Percentiles rank a stretch among this genome's conserved stretches.
These are phyloP conservation scores for Globisporangium uncinulatum DNA, from an alignment of 352 stramenopile species.

Conservation along the genomic window DNA sequence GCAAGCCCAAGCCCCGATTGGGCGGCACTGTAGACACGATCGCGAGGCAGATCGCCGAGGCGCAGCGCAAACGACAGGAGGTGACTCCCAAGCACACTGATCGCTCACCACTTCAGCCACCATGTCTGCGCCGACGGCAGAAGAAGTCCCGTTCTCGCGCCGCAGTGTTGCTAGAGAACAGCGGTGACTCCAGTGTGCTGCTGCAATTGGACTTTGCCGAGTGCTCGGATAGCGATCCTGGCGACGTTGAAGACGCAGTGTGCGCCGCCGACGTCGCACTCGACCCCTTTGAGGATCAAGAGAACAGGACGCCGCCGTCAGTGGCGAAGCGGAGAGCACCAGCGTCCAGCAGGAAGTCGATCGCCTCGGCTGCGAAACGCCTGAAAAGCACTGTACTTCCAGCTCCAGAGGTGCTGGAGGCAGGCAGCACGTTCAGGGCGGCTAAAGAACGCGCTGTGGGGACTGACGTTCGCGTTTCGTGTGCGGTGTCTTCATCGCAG, in stretches of 20 bases:
- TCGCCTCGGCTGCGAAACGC: background rate
- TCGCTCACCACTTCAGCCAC: background rate
- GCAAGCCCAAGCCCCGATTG: background rate
- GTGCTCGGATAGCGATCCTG: constrained; percentile 1
- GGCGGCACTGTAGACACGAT: background rate
- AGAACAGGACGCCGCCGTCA: background rate
- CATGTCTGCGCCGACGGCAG: constrained; percentile 3
- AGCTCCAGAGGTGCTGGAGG: background rate
- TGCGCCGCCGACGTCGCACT: background rate
- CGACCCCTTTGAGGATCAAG: background rate
- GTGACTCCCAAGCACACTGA: background rate
- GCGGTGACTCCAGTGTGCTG: background rate
- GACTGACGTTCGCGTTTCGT: too few species aligned
- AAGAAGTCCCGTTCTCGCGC: constrained; percentile 6
- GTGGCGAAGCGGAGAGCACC: too few species aligned
- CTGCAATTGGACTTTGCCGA: constrained; percentile 14
- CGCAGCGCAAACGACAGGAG: background rate
- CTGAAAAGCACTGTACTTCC: background rate
- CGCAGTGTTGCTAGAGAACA: background rate
- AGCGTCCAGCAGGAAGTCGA: background rate
- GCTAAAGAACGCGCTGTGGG: too few species aligned
- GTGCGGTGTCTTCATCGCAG: background rate
- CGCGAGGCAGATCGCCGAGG: background rate
- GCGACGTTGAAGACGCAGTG: background rate
- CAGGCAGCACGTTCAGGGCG: background rate